phyloP scores from a whole-genome alignment of 192 early-diverging fungal genomes.

The Backusella parvicylindrica region DNA sequence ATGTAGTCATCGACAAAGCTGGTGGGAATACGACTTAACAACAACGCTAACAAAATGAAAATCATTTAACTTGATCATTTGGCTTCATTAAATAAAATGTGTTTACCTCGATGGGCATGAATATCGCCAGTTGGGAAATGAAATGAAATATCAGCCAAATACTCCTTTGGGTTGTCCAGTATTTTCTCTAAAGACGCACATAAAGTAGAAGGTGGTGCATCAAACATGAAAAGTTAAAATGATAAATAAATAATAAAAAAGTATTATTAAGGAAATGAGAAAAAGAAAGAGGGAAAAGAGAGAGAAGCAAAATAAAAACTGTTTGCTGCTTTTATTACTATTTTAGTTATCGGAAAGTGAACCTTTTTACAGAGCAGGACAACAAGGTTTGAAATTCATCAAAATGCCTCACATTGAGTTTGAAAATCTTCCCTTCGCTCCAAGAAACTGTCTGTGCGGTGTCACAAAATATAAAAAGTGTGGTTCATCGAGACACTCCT shows the following conservation, averaged over 20 bases:
- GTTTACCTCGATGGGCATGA: slow-evolving; percentile 32
- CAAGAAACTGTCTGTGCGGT: not conserved
- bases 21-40: not conserved
- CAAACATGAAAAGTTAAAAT: slow-evolving; percentile 17
- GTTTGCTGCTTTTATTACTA: not conserved
- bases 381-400: not conserved
- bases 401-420: slow-evolving; percentile 3
- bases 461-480: not conserved
- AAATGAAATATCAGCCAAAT: slow-evolving; percentile 28
- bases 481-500: not conserved
- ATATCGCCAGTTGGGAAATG: slow-evolving; percentile 3
- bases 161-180: slow-evolving; percentile 22
- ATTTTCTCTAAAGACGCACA: slow-evolving; percentile 14
- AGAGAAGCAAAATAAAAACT: not conserved
- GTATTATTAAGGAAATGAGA: not conserved
- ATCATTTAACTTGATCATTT: not conserved
- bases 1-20: not conserved
- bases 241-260: not conserved
- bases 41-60: not conserved
- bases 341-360: not conserved
- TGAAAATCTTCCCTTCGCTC: not conserved
- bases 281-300: not conserved
- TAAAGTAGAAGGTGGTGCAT: slow-evolving; percentile 9
- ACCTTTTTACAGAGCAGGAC: not conserved
- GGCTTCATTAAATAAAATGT: not conserved